phyloP scores from a whole-genome alignment of 2,329 filamentous ascomycete species.

The Xylariales sp. region DNA sequence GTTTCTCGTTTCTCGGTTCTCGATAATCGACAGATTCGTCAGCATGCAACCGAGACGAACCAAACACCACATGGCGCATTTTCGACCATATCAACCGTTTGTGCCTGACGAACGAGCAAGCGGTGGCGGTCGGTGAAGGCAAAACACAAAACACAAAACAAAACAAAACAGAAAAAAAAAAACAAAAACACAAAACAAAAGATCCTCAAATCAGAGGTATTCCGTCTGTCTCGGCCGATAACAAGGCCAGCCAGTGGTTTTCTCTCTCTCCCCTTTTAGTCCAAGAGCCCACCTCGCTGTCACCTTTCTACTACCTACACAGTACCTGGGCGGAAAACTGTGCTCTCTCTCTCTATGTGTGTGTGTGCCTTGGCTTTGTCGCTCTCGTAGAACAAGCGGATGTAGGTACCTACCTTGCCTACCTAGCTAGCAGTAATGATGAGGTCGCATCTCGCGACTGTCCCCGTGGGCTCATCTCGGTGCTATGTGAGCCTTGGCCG shows the following conservation, averaged over 20 bases:
- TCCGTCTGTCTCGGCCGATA: conserved; percentile 12
- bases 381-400: conserved; percentile 12
- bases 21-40: conserved; percentile 9
- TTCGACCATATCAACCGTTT: conserved; percentile 21
- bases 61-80: conserved; percentile 20
- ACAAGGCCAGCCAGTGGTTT: background rate
- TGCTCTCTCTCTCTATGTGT: background rate
- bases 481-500: conserved; percentile 21
- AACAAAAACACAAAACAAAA: background rate
- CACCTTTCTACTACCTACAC: conserved; percentile 6
- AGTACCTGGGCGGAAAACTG: background rate
- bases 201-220: background rate
- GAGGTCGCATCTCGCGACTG: conserved; percentile 19
- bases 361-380: conserved; percentile 16
- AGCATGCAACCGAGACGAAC: background rate
- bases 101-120: conserved; percentile 27
- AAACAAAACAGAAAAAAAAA: background rate
- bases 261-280: background rate
- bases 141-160: background rate
- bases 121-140: background rate
- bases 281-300: conserved; percentile 14
- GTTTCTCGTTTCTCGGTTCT: background rate
- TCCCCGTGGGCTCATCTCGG: conserved; percentile 14
- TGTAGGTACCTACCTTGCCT: background rate
- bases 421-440: conserved; percentile 18